Base-by-base conservation (phyloP, 345 rosid species). In the Balakata baccata region DNA sequence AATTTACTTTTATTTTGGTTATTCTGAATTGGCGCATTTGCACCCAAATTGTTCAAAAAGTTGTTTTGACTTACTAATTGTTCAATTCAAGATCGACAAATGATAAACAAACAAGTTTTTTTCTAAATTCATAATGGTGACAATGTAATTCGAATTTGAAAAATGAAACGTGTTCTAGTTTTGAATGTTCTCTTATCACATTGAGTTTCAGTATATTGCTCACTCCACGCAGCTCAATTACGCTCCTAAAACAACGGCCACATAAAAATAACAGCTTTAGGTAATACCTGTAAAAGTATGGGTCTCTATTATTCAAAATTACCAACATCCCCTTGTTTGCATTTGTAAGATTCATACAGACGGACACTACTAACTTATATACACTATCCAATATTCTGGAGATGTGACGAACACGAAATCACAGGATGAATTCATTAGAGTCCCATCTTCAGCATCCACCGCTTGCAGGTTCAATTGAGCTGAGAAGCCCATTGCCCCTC, bases 401-500 rank as follows among this genome's bases (percentile, higher is more conserved):
- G 22, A 23, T 34, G 25, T 34, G 59, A 72, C 43, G 46, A 16
- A 68, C 70, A 61, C n/a, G 67, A 9, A 69, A 61, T 47, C 64
- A 68, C 7, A 18, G 29, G 68, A 41, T 64, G 50, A 16, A 18
- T 23, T 71, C 34, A 47, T 39, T 14, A 39, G 38, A 25, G 37
- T 51, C 7, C 23, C 53, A 64, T 43, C 57, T 77, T 89, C 83
- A 92, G 86, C 99, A 91, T 29, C 97, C 97, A 37, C 94, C 94
- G 61, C 92, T 89, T 5, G 91, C 96, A 1, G 99, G 97, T 85
- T 95, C 98, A 20, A 95, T 87, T 0, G 99, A 95, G 76, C 98
- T 95, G 70, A 92, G 79, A 46, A 95, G 94, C 11, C 98, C 99
- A 11, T 95, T 95, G 58, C 96, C 99, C 9, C 99, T 85, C 50